Evolutionary conservation across 225 moss, liverwort and hornwort genomes (phyloP), one percentile per base, ranked within the genome.

Genomic region (Neckera pumila): DNA sequence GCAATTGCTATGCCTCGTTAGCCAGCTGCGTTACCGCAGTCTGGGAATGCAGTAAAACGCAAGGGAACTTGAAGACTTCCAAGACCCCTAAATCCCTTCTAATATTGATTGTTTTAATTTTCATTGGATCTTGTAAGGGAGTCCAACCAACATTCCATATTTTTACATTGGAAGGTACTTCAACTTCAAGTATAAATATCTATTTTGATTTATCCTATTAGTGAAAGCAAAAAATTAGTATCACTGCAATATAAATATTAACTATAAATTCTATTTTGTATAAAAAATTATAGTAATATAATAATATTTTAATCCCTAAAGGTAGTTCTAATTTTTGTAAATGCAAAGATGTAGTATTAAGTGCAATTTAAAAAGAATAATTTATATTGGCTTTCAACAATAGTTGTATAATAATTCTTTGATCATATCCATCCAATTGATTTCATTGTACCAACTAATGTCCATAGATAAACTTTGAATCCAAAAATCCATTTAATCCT

Each of bases 161-260:
- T 75, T 12, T 70, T 40, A 40, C 6, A 3, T 71, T 14, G 1
- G 3, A 71, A 2, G 15, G 9, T 15, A 42, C 2, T 43, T 43
- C 17, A 73, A 45, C 4, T 45, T 1, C 0, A 1, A 17, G 1
- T 73, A 30, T 30, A 73, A 17, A 73, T 73, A 17, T 16, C 6
- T 45, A 45, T 43, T 30, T 45, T 43, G 1, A 73, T 17, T 17
- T 11, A 72, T 73, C 6, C 11, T 45, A 17, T 6, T 30, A 73
- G 11, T 73, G 11, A 30, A 0, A 6, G 2, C 0, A 30, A 9
- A 45, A 30, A 73, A 28, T 73, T 17, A 45, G 6, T 45, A 43
- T 17, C 17, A 6, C 0, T 28, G 0, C 10, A 72, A 28, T 15
- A 43, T 43, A 16, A 27, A 27, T 0, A 6, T 43, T 9, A 10